Percentiles rank a stretch among this genome's conserved stretches.
phyloP scores from a whole-genome alignment of 331 rosid species.

The Rhamnella rubrinervis region DNA sequence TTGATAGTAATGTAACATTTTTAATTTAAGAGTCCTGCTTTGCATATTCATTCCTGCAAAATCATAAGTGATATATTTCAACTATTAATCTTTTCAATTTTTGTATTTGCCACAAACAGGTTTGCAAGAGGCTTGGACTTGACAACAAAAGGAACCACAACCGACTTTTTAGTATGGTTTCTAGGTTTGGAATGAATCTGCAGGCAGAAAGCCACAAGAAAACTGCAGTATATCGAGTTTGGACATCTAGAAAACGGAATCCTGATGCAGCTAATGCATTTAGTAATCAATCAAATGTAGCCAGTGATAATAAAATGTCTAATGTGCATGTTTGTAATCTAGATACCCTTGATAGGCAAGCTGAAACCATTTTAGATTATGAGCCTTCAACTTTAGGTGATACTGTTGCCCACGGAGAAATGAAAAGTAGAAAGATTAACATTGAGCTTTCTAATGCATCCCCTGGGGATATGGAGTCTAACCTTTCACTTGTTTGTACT shows the following conservation, averaged over 20 bases:
- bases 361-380: constrained; percentile 26
- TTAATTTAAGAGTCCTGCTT: background rate
- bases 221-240: constrained; percentile 57
- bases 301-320: constrained; percentile 35
- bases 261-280: constrained; percentile 41
- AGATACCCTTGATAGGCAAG: constrained; percentile 32
- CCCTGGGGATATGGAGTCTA: constrained; percentile 35
- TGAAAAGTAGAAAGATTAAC: constrained; percentile 32
- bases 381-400: constrained; percentile 31
- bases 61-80: constrained; percentile 25
- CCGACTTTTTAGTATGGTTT: constrained; percentile 57
- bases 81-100: constrained; percentile 23
- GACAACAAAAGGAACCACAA: constrained; percentile 65
- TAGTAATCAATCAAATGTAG: constrained; percentile 29
- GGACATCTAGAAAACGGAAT: constrained; percentile 65
- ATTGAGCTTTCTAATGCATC: constrained; percentile 35
- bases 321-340: constrained; percentile 24
- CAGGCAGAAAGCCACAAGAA: constrained; percentile 69
- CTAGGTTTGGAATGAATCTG: constrained; percentile 73
- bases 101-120: constrained; percentile 42
- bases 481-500: constrained; percentile 16
- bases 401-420: constrained; percentile 27
- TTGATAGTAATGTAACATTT: background rate
- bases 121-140: constrained; percentile 73
- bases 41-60: constrained; percentile 10